Percentiles rank a stretch among this genome's conserved stretches.
Conservation (phyloP, 306 rosid genomes). For the Trifolium repens region DNA sequence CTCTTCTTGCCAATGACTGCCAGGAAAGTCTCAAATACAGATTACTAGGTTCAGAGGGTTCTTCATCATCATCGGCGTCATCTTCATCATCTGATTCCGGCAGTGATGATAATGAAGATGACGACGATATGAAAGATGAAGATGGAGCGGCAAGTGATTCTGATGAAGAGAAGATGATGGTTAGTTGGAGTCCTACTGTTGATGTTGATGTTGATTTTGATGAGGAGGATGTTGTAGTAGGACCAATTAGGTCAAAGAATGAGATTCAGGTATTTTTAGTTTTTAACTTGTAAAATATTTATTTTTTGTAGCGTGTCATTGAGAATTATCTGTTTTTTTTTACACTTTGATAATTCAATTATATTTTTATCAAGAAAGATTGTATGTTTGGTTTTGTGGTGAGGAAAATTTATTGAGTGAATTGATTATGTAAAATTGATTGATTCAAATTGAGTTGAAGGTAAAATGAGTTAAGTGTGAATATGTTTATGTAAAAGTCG, state of each 20-base stretch:
- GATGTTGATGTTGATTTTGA: constrained; percentile 37
- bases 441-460: too few species aligned
- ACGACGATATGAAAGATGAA: constrained; percentile 45
- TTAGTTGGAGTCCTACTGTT: constrained; percentile 44
- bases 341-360: too few species aligned
- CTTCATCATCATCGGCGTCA: constrained; percentile 46
- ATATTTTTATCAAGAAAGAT: too few species aligned
- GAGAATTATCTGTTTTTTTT: not conserved
- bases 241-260: too few species aligned
- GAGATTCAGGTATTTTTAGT: too few species aligned
- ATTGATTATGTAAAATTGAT: too few species aligned
- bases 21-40: constrained; percentile 80
- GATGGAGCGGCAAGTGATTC: constrained; percentile 71
- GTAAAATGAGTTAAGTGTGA: too few species aligned
- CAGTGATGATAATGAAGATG: not conserved
- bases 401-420: too few species aligned
- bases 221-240: too few species aligned
- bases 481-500: too few species aligned
- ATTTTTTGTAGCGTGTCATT: not conserved
- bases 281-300: too few species aligned
- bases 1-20: constrained; percentile 20
- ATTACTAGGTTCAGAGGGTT: constrained; percentile 63
- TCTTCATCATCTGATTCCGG: not conserved
- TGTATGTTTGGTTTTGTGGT: too few species aligned
- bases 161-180: constrained; percentile 44